Evolutionary conservation across 805 yeast genomes (phyloP), one percentile per base, ranked within the genome.

Genomic region (Yamadazyma ubonensis): DNA sequence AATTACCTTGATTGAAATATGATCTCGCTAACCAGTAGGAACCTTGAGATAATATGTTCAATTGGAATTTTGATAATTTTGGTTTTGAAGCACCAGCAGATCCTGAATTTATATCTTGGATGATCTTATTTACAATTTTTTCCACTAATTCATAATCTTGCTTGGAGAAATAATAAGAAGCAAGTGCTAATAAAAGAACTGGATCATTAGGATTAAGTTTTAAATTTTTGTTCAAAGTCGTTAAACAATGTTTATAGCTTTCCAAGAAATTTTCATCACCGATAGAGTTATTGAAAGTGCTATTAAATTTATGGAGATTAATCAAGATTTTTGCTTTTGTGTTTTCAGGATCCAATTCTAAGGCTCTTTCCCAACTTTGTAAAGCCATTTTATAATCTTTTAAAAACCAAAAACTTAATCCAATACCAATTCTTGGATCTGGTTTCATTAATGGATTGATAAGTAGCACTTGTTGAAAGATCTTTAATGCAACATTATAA

Each of bases 371-470:
- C 97, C 98, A 93, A 0, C 98, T 83, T 36, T 68, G 66, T 5
- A 75, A 55, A 0, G 99, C 98, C 67, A 87, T 75, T 37, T 75
- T 75, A 47, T 78, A 76, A 58, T 87, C 95, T 38, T 83, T 83
- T 45, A 93, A 67, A 44, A 78, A 78, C 97, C 97, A 93, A 57
- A 82, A 91, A 61, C 97, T 90, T 48, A 93, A 67, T 25, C 99
- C 99, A 45, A 91, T 79, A 20, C 98, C 99, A 44, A 93, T 75
- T 61, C 99, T 74, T 14, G 97, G 95, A 64, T 91, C 97, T 4
- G 98, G 97, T 50, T 76, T 76, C 50, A 84, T 65, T 26, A 83
- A 58, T 2, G 97, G 97, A 46, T 88, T 82, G 36, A 81, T 70
- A 23, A 82, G 73, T 48, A 93, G 69, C 6, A 86, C 81, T 48